These are phyloP conservation scores for Limnomonas spitsbergensis DNA, from an alignment of 139 green algal genomes.

Conservation along the genomic window DNA sequence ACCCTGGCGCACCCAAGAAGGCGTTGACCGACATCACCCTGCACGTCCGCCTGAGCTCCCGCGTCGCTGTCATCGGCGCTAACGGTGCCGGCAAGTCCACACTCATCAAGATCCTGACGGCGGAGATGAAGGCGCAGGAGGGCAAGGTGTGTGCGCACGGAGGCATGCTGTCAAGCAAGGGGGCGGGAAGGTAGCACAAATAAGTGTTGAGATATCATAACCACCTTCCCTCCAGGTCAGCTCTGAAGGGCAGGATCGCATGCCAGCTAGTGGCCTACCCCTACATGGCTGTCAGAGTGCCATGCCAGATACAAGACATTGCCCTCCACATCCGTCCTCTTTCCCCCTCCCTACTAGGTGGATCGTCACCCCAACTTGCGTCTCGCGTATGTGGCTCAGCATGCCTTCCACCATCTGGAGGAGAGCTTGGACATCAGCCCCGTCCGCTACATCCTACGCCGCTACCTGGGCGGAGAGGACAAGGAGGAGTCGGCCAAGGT, in stretches of 20 bases:
- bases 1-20: conserved; percentile 33
- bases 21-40: conserved; percentile 44
- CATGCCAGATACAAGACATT: no score
- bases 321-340: no score
- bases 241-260: neutral
- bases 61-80: conserved; percentile 80
- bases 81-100: conserved; percentile 74
- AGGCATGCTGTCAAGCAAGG: neutral
- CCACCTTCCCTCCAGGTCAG: neutral
- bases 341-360: conserved; percentile 39
- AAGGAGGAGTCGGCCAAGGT: conserved; percentile 43
- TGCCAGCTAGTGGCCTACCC: neutral
- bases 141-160: neutral
- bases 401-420: conserved; percentile 94
- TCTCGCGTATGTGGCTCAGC: conserved; percentile 91
- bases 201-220: neutral
- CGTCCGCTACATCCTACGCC: conserved; percentile 89
- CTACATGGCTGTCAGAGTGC: no score
- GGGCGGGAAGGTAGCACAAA: neutral
- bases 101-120: conserved; percentile 80
- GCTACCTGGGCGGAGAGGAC: conserved; percentile 78
- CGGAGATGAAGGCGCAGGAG: conserved; percentile 39
- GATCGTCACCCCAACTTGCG: conserved; percentile 87
- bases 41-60: conserved; percentile 61
- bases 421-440: conserved; percentile 83